phyloP scores from a whole-genome alignment of 2,329 filamentous ascomycete species.

The Aureobasidium pullulans region DNA sequence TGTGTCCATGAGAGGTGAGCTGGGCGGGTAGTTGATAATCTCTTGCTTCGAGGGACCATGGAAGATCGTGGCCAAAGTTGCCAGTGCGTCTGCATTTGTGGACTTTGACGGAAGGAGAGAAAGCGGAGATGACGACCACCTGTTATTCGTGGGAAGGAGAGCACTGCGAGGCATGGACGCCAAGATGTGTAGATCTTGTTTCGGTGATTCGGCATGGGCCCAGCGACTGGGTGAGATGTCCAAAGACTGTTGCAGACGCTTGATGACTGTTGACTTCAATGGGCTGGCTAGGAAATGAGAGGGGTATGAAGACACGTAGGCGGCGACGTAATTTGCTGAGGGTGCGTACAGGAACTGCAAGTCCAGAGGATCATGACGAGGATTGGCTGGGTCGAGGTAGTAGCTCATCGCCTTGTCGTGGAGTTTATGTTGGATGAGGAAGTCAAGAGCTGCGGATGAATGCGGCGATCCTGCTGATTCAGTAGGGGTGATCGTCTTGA shows the following conservation, averaged over 20 bases:
- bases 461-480: constrained; percentile 18
- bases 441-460: constrained; percentile 39
- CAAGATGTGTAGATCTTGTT: constrained; percentile 51
- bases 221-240: constrained; percentile 39
- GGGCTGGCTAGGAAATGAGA: constrained; percentile 45
- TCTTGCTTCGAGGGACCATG: constrained; percentile 40
- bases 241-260: constrained; percentile 40
- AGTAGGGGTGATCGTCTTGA: constrained; percentile 34
- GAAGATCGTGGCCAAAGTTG: constrained; percentile 49
- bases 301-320: constrained; percentile 49
- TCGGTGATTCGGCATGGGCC: constrained; percentile 48
- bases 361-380: constrained; percentile 42
- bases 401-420: constrained; percentile 44
- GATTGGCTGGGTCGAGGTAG: constrained; percentile 44
- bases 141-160: constrained; percentile 37
- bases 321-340: constrained; percentile 50
- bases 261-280: constrained; percentile 38
- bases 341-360: constrained; percentile 47
- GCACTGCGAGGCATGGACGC: constrained; percentile 48
- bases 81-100: constrained; percentile 47
- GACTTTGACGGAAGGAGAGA: constrained; percentile 45
- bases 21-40: constrained; percentile 29
- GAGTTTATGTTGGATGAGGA: constrained; percentile 43
- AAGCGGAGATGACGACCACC: constrained; percentile 35
- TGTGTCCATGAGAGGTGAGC: constrained; percentile 21